Base-by-base conservation (phyloP, 108 stramenopile genomes). In the Nitzschia inconspicua region DNA sequence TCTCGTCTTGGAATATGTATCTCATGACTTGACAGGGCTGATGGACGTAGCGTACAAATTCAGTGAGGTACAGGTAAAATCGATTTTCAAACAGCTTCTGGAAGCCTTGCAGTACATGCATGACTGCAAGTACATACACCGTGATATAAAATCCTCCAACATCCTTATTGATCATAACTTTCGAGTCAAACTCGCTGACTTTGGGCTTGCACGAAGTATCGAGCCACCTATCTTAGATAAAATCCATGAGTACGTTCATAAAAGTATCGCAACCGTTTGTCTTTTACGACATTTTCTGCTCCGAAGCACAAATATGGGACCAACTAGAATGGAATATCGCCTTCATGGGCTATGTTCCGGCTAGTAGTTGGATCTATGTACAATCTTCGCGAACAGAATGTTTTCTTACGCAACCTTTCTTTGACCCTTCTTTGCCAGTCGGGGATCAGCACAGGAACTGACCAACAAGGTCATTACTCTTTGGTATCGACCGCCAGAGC, bases 401-500 rank as follows among this genome's bases (percentile, higher is more conserved):
- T n/a, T n/a, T n/a, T n/a, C n/a, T n/a, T n/a, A n/a, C n/a, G n/a
- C n/a, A n/a, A n/a, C 25, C 22, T 6, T 34, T 54, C 28, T 40
- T 20, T 43, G n/a, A 9, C 10, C 55, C 28, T 53, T 39, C 16
- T 30, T 56, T 31, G 4, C 31, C 55, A 70, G 76, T 46, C 68
- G 76, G 44, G 57, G 69, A 30, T 56, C 42, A 47, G 56, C 72
- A n/a, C 51, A 81, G 61, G 72, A 78, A 35, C 59, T 83, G 18
- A 83, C 82, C 57, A 83, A 83, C 74, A 83, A 83, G 67, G 89
- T 87, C 4, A 88, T 97, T 46, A 95, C 96, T 0, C 75, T 97
- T 7, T 95, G 90, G 93, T 97, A 96, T 60, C 74, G 94, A 8
- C 87, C 93, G 10, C 94, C 93, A 18, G 95, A 97, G 64, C 71